Evolutionary conservation across 2,329 filamentous ascomycete species (phyloP), one percentile per base, ranked within the genome.

Genomic region (Fonsecaea pedrosoi): DNA sequence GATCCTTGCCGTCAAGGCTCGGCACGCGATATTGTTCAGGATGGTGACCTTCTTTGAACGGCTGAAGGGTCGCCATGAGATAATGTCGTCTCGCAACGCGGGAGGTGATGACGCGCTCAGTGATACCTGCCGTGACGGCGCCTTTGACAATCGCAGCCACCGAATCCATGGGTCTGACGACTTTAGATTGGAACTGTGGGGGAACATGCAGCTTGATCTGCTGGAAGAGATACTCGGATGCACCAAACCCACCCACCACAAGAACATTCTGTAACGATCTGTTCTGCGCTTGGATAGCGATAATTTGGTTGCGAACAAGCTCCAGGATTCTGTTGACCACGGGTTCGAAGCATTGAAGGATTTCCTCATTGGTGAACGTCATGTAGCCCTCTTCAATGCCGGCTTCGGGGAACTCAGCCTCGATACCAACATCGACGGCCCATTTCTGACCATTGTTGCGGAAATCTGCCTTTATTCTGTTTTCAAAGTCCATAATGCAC

Each of bases 401-500:
- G 37, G 95, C 95, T 77, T 98, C 95, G 45, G 94, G 94, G 82
- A 96, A 98, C 77, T 98, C 95, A 53, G 94, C 93, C 83, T 99
- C 95, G 75, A 99, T 98, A 76, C 95, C 95, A 58, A 99, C 95
- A 77, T 99, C 95, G 21, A 98, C 94, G 54, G 95, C 95, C 95
- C 95, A 98, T 80, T 98, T 98, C 80, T 98, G 94, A 58, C 94
- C 94, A 79, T 97, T 98, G 83, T 98, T 98, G 71, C 95, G 89
- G 89, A 99, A 99, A 80, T 98, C 95, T 58, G 95, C 95, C 85
- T 99, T 99, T 86, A 99, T 97, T 79, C 95, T 86, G 86, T 98
- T 98, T 84, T 99, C 95, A 75, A 99, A 99, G 81, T 99, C 95
- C 94, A 98, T 98, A 81, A 99, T 98, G 79, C 94, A 98, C 83